Percentiles rank a stretch among this genome's conserved stretches.
Evolutionary conservation across 1,284 basidiomycete species (phyloP).

Genomic region (Fistulina hepatica): DNA sequence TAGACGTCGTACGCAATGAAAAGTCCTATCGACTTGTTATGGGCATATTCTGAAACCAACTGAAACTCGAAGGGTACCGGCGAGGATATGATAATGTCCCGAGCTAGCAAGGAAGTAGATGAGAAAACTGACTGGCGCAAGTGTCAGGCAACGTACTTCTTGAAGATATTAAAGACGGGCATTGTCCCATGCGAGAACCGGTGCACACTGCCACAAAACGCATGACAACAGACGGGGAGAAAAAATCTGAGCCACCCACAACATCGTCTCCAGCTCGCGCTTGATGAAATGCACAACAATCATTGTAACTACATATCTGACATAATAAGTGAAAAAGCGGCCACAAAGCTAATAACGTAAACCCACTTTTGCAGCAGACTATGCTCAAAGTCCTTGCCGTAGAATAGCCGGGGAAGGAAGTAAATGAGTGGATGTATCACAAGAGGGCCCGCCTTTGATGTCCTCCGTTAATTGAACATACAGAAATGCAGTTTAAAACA

Average conservation of each 20-base stretch:
- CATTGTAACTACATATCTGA: conserved; percentile 71
- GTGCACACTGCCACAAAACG: conserved; percentile 52
- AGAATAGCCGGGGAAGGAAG: conserved; percentile 58
- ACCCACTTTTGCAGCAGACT: conserved; percentile 70
- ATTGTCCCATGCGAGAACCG: conserved; percentile 94
- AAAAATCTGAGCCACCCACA: conserved; percentile 33
- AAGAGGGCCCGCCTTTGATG: conserved; percentile 69
- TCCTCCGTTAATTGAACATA: conserved; percentile 3
- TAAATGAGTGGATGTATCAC: conserved; percentile 88
- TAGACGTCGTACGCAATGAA: conserved; percentile 75
- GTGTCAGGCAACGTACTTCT: conserved; percentile 63
- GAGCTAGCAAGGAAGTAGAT: conserved; percentile 42
- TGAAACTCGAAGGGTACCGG: conserved; percentile 34
- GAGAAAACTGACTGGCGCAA: neutral
- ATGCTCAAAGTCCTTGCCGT: conserved; percentile 57
- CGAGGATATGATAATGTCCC: conserved; percentile 78
- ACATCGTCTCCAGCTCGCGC: conserved; percentile 88
- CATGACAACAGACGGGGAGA: conserved; percentile 1
- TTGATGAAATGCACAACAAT: conserved; percentile 86
- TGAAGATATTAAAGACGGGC: conserved; percentile 81
- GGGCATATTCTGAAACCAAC: conserved; percentile 12
- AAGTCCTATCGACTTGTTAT: conserved; percentile 34
- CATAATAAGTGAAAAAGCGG: conserved; percentile 1
- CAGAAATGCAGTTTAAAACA: conserved; percentile 23
- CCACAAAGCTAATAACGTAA: neutral